Base-by-base conservation (phyloP, 768 basidiomycete species). In the Lactifluus hygrophoroides region DNA sequence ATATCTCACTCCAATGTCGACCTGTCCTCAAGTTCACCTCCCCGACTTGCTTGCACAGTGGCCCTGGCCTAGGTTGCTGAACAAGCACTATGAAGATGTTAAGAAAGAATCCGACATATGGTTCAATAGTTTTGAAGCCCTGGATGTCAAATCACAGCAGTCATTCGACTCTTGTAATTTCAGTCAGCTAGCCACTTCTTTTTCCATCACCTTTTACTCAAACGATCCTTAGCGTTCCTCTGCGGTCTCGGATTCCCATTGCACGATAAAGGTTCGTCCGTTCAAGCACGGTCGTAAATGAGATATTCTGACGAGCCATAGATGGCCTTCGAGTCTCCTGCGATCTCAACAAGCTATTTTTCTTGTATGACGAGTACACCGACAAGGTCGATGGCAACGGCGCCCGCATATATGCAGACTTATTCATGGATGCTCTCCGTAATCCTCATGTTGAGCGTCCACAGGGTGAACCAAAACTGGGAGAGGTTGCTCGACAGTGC, bases 281-380 rank as follows among this genome's bases (percentile, higher is more conserved):
- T 28, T 32, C 32, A 32, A 32, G 32, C 5, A 32, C 5, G 5
- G 32, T 32, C 32, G 10, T 32, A 32, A 32, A 32, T 32, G 32
- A 32, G 10, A 10, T 32, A 32, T 32, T 10, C 32, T 38, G 32
- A 58, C 25, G 17, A 32, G 5, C 17, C 9, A 3, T 13, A 58
- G 57, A 52, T 25, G 16, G 51, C 10, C 34, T 64, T n/a, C 70
- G 76, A 17, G 67, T 71, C 14, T 72, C 69, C 5, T 77, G 79
- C 51, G 79, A 81, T 55, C 66, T 81, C 49, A 80, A 81, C 76
- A 74, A 77, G 43, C 58, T 80, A 6, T 71, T 78, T 65, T 80
- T 79, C 62, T 54, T 80, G 25, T 70, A 75, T 60, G 80, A 82
- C 63, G 78, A 79, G 64, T 73, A 74, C 58, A 75, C 78, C 6